These are phyloP conservation scores for Candida adriatica DNA, from an alignment of 805 yeast species.

Conservation along the genomic window DNA sequence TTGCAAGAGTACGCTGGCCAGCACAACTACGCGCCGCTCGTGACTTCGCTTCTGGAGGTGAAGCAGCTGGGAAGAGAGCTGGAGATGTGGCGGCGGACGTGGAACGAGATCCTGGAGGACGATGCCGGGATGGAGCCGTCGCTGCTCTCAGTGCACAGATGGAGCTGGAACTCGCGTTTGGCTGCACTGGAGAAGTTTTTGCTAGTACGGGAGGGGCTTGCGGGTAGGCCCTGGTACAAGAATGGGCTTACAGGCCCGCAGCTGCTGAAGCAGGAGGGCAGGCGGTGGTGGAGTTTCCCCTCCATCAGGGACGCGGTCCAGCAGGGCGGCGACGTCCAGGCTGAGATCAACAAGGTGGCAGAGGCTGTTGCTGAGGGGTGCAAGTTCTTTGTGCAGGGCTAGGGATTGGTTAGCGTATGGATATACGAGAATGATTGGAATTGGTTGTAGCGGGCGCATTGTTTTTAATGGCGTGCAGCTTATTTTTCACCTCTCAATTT, in stretches of 20 bases:
- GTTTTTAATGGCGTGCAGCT: too few species aligned
- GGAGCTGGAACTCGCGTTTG: constrained; percentile 76
- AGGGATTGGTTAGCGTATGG: too few species aligned
- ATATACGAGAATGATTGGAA: too few species aligned
- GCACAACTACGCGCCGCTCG: constrained; percentile 25
- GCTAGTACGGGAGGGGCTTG: constrained; percentile 32
- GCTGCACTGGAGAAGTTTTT: constrained; percentile 48
- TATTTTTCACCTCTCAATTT: background rate
- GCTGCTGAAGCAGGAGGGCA: constrained; percentile 44
- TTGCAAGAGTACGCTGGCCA: constrained; percentile 28
- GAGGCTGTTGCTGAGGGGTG: constrained; percentile 14
- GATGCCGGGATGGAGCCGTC: constrained; percentile 68
- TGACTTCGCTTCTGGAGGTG: constrained; percentile 31
- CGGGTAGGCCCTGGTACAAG: constrained; percentile 55
- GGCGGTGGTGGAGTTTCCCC: constrained; percentile 66
- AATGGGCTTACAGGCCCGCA: constrained; percentile 70
- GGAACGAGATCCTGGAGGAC: constrained; percentile 50
- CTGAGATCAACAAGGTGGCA: constrained; percentile 40
- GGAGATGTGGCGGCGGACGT: constrained; percentile 50
- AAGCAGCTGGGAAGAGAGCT: constrained; percentile 39
- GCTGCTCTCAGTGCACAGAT: constrained; percentile 59
- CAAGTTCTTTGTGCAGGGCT: constrained; percentile 11
- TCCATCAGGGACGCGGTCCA: constrained; percentile 62
- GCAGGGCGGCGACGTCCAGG: constrained; percentile 48
- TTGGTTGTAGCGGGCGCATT: too few species aligned